Conservation (phyloP, 108 stramenopile genomes). For the Nannochloropsis oceanica region DNA sequence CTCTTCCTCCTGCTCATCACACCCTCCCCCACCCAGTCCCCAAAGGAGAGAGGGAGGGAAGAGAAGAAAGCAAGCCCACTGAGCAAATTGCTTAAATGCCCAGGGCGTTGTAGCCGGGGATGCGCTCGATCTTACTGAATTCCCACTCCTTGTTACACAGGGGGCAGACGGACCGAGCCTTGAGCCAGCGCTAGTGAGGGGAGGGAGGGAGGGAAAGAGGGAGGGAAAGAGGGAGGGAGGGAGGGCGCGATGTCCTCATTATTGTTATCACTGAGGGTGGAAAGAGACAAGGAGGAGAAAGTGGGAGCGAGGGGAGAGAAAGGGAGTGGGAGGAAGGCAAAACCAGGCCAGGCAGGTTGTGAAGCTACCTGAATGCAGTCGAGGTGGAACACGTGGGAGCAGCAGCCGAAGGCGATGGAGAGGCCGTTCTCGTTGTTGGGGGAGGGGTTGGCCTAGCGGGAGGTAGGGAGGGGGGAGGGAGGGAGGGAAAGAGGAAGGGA, state of each 20-base stretch:
- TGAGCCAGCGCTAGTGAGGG: slow-evolving; percentile 63
- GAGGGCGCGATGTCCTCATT: neutral
- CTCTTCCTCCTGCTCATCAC: no score
- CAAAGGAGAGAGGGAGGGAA: no score
- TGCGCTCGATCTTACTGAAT: slow-evolving; percentile 87
- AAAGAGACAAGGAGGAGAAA: neutral
- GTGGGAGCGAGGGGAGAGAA: neutral
- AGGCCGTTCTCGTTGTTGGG: slow-evolving; percentile 93
- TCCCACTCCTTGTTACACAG: slow-evolving; percentile 99
- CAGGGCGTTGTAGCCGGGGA: slow-evolving; percentile 39
- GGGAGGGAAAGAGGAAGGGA: neutral
- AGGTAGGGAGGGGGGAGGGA: neutral
- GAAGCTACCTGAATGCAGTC: slow-evolving; percentile 74
- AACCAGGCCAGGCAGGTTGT: neutral
- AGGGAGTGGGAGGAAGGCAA: neutral
- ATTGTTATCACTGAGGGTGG: neutral
- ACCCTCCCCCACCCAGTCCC: no score
- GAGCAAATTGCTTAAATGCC: neutral
- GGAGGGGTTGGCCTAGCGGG: slow-evolving; percentile 66
- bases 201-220: neutral
- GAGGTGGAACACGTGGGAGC: slow-evolving; percentile 96
- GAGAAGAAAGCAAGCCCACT: no score
- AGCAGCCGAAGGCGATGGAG: slow-evolving; percentile 92
- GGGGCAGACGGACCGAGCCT: slow-evolving; percentile 88
- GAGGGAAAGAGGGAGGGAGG: neutral